phyloP scores from a whole-genome alignment of 441 rosid genomes.

The Brassica balearica region DNA sequence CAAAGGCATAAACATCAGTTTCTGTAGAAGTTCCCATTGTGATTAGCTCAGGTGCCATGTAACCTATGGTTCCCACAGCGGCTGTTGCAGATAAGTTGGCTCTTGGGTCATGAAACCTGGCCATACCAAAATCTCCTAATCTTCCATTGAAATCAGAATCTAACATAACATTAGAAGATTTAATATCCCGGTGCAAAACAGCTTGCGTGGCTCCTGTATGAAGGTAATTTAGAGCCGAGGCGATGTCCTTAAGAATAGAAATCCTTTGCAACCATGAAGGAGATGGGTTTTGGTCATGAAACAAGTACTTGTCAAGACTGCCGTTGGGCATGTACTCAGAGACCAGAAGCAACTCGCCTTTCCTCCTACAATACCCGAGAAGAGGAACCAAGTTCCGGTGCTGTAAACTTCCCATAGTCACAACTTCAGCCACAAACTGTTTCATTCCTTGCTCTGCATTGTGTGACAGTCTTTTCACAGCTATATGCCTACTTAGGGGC shows the following conservation, averaged over 20 bases:
- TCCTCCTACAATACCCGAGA: slow-evolving; percentile 34
- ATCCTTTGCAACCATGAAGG: slow-evolving; percentile 31
- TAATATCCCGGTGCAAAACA: slow-evolving; percentile 67
- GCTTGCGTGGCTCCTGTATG: slow-evolving; percentile 64
- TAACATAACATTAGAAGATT: slow-evolving; percentile 56
- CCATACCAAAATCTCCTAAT: slow-evolving; percentile 70
- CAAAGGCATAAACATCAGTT: slow-evolving; percentile 43
- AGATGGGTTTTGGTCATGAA: slow-evolving; percentile 25
- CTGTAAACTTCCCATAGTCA: slow-evolving; percentile 43
- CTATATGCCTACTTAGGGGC: slow-evolving; percentile 42
- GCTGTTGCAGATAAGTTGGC: slow-evolving; percentile 47
- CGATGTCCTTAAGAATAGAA: slow-evolving; percentile 50
- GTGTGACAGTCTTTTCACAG: slow-evolving; percentile 54
- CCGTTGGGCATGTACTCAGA: slow-evolving; percentile 36
- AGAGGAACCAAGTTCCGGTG: slow-evolving; percentile 33
- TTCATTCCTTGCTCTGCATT: slow-evolving; percentile 55
- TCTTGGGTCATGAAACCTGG: slow-evolving; percentile 53
- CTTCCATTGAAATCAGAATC: slow-evolving; percentile 54
- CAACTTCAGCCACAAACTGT: slow-evolving; percentile 60
- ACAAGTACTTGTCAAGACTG: slow-evolving; percentile 33
- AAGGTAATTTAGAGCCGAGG: slow-evolving; percentile 59
- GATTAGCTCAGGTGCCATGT: slow-evolving; percentile 58
- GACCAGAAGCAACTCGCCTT: slow-evolving; percentile 27
- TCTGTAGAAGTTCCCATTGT: slow-evolving; percentile 46
- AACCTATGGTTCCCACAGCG: slow-evolving; percentile 61